Percentiles rank a stretch among this genome's conserved stretches.
Conservation (phyloP, 2,329 filamentous ascomycete species). For the Penicillium sp. region DNA sequence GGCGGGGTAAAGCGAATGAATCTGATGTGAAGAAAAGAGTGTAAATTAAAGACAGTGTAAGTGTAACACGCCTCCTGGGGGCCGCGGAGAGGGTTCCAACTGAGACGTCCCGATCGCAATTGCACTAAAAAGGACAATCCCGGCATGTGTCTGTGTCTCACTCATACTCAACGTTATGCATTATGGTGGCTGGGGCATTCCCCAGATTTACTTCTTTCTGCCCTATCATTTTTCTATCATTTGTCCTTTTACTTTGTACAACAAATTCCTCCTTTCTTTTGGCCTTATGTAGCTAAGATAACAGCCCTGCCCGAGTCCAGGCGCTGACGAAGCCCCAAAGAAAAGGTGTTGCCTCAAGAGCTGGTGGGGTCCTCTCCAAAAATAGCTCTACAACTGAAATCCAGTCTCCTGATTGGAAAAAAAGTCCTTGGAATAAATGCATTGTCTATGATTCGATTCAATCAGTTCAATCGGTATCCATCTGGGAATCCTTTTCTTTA, state of each 20-base stretch:
- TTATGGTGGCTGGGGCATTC: neutral
- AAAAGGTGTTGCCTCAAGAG: constrained; percentile 18
- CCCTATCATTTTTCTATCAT: neutral
- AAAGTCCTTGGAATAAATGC: neutral
- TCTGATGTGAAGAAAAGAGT: neutral
- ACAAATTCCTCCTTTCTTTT: neutral
- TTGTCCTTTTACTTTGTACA: neutral
- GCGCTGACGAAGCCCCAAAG: constrained; percentile 15
- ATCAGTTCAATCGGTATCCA: constrained; percentile 47
- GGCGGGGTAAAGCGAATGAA: neutral
- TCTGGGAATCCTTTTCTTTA: constrained; percentile 50
- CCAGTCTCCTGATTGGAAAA: neutral
- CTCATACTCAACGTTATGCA: neutral
- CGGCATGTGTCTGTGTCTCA: constrained; percentile 11
- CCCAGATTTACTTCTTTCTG: neutral
- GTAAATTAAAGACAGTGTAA: neutral
- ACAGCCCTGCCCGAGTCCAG: neutral
- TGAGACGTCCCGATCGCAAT: constrained; percentile 18
- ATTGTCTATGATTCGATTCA: constrained; percentile 25
- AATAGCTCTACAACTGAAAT: constrained; percentile 16
- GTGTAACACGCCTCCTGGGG: neutral
- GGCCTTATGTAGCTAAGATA: neutral
- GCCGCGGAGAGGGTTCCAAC: constrained; percentile 6
- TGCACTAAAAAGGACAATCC: constrained; percentile 10
- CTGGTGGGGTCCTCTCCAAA: constrained; percentile 22